Conservation (phyloP, 1,284 basidiomycete species). For the Leccinum griseonigrum region DNA sequence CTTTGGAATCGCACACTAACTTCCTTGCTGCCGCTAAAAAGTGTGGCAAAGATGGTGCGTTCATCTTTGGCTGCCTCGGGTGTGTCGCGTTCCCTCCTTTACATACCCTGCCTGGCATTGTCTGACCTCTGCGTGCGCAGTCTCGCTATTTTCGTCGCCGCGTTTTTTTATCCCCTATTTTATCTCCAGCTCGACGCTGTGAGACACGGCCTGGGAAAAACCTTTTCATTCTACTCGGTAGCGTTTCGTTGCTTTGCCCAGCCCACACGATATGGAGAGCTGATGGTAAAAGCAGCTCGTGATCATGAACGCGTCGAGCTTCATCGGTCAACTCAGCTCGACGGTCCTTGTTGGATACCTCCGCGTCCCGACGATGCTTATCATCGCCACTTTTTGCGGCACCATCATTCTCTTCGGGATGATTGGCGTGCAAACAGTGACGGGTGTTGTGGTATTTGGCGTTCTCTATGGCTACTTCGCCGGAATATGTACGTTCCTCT, state of each 20-base stretch:
- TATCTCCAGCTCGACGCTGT: slow-evolving; percentile 32
- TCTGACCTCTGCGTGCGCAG: slow-evolving; percentile 7
- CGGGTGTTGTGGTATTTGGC: slow-evolving; percentile 29
- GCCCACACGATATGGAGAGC: background rate
- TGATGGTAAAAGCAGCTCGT: slow-evolving; percentile 22
- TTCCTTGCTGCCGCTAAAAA: slow-evolving; percentile 23
- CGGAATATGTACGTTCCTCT: slow-evolving; percentile 35
- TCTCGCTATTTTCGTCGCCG: slow-evolving; percentile 20
- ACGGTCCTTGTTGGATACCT: slow-evolving; percentile 23
- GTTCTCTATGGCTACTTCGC: slow-evolving; percentile 40
- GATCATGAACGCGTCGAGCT: slow-evolving; percentile 33
- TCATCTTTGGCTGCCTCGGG: slow-evolving; percentile 29
- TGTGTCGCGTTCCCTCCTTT: slow-evolving; percentile 1
- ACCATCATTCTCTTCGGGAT: slow-evolving; percentile 28
- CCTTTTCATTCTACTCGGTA: slow-evolving; percentile 37
- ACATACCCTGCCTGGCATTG: background rate
- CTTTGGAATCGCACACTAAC: slow-evolving; percentile 16
- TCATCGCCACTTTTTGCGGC: slow-evolving; percentile 33
- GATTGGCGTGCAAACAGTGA: slow-evolving; percentile 27
- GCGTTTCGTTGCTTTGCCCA: slow-evolving; percentile 4
- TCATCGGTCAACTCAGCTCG: slow-evolving; percentile 32
- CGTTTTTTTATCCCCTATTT: slow-evolving; percentile 34
- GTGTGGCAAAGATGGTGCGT: slow-evolving; percentile 24
- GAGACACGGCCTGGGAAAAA: slow-evolving; percentile 19
- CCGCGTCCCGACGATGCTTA: slow-evolving; percentile 17